Conservation (phyloP, 1,284 basidiomycete species). For the Leccinum brunneo-olivaceum region DNA sequence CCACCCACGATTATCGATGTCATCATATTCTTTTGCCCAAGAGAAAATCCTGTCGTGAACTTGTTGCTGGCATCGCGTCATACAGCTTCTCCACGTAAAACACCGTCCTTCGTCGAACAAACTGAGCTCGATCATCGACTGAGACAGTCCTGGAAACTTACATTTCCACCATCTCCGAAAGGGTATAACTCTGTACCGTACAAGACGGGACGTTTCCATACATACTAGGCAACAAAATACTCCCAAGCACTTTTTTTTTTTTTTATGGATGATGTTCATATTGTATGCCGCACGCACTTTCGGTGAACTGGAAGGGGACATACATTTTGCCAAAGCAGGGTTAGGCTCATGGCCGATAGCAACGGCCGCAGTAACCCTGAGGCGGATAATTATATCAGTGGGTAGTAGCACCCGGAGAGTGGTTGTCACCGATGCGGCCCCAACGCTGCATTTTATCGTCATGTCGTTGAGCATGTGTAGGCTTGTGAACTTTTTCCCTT, state of each 20-base stretch:
- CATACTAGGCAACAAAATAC: neutral
- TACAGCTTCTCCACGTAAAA: constrained; percentile 23
- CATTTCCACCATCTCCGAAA: constrained; percentile 11
- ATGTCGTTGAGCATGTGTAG: neutral
- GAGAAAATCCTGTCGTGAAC: constrained; percentile 13
- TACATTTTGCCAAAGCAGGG: constrained; percentile 10
- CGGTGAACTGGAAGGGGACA: neutral
- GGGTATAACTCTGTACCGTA: constrained; percentile 15
- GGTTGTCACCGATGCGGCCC: neutral
- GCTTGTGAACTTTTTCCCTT: neutral
- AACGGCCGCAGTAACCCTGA: constrained; percentile 17
- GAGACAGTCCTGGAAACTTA: constrained; percentile 11
- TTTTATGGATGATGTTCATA: constrained; percentile 1
- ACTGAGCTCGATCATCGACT: constrained; percentile 14
- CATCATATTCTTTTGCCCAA: constrained; percentile 10
- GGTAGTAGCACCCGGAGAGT: constrained; percentile 1
- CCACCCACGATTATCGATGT: constrained; percentile 18
- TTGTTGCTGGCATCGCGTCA: constrained; percentile 9
- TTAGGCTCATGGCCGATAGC: constrained; percentile 12
- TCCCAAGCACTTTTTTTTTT: constrained; percentile 1
- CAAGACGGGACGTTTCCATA: constrained; percentile 11
- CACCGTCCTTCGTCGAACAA: neutral
- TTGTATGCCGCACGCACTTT: neutral
- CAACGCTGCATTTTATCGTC: neutral
- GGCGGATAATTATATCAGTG: constrained; percentile 1